These are phyloP conservation scores for Nemania sp. DNA, from an alignment of 2,329 filamentous ascomycete genomes.

Conservation along the genomic window DNA sequence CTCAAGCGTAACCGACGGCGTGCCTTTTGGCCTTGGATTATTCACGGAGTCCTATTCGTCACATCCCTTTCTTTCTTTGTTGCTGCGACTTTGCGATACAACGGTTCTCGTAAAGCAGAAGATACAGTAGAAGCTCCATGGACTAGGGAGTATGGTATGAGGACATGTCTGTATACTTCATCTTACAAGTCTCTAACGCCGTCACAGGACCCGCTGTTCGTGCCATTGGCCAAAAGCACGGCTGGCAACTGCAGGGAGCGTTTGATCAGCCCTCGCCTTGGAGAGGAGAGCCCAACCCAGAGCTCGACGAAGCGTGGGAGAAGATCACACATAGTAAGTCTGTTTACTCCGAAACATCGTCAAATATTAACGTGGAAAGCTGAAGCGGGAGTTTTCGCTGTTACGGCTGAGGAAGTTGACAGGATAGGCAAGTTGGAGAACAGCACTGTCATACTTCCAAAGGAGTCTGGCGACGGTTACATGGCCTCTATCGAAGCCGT, in stretches of 20 bases:
- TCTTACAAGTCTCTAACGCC: background rate
- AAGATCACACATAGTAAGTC: slow-evolving; percentile 5
- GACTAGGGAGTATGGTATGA: slow-evolving; percentile 8
- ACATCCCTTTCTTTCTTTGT: background rate
- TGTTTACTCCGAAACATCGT: no score
- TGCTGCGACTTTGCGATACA: background rate
- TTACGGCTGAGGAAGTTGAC: background rate
- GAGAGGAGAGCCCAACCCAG: slow-evolving; percentile 6
- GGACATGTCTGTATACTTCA: background rate
- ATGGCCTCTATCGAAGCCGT: slow-evolving; percentile 19
- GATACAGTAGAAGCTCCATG: background rate
- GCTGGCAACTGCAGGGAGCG: slow-evolving; percentile 1
- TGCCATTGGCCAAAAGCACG: background rate
- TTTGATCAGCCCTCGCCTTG: slow-evolving; percentile 10
- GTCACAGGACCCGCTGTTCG: background rate
- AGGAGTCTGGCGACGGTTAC: slow-evolving; percentile 16
- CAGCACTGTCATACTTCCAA: slow-evolving; percentile 8
- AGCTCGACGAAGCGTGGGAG: slow-evolving; percentile 6
- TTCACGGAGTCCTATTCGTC: background rate
- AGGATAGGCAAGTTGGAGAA: slow-evolving; percentile 7
- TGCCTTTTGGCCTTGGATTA: slow-evolving; percentile 3
- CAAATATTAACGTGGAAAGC: background rate
- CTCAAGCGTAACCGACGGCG: background rate
- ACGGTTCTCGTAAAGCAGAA: background rate
- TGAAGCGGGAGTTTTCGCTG: slow-evolving; percentile 7